Conservation (phyloP, 176 grass and related monocot species). For the Alopecurus myosuroides region DNA sequence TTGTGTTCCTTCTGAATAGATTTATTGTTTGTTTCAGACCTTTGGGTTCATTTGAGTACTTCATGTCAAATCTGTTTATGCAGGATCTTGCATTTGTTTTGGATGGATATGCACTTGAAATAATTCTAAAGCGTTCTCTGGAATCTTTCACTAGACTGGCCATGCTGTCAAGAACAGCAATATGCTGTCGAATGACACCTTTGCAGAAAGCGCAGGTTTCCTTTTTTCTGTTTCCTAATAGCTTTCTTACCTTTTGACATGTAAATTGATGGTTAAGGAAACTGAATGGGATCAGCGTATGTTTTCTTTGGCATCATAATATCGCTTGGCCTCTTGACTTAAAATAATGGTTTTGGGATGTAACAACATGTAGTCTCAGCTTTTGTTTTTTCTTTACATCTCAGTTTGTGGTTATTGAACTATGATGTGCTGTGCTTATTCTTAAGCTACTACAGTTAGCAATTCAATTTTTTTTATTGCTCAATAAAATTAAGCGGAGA, state of each 20-base stretch:
- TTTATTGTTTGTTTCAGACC: conserved; percentile 23
- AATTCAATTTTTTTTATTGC: not conserved
- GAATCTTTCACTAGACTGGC: conserved; percentile 70
- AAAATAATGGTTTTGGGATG: not conserved
- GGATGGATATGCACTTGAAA: conserved; percentile 91
- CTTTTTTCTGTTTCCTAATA: not conserved
- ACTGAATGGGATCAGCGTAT: not conserved
- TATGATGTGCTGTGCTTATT: not conserved
- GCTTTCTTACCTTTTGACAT: conserved; percentile 12
- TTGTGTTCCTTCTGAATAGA: not conserved
- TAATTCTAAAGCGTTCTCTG: conserved; percentile 76
- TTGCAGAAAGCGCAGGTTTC: conserved; percentile 91
- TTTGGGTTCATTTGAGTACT: not conserved
- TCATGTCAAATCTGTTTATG: conserved; percentile 25
- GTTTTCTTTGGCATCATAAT: not conserved
- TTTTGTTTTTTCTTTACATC: not conserved
- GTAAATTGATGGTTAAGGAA: not conserved
- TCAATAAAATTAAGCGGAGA: not conserved
- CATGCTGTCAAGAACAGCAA: conserved; percentile 78
- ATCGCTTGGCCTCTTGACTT: not conserved
- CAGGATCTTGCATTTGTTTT: conserved; percentile 88
- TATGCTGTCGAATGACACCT: conserved; percentile 85
- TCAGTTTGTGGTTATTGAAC: not conserved
- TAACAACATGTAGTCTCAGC: not conserved
- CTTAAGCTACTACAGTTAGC: not conserved